A percentile compares a stretch with the other conserved stretches of the same genome.
Evolutionary conservation across 305 asterid genomes (phyloP).

Genomic region (Petunia hybrid): DNA sequence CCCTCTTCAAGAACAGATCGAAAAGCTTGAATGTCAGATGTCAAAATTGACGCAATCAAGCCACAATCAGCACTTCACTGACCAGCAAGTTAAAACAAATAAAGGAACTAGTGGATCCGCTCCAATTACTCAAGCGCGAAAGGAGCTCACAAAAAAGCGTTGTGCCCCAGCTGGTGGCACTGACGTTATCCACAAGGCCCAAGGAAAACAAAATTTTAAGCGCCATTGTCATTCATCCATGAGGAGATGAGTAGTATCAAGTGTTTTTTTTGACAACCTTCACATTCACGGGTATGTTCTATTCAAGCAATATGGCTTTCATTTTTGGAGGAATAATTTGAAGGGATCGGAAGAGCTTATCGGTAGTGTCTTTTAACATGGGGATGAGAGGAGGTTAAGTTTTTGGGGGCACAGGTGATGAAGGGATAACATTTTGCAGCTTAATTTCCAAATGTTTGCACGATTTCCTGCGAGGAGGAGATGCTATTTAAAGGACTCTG

Average conservation of each 20-base stretch:
- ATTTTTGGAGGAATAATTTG: background rate
- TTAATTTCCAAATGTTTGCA: background rate
- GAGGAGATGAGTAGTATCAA: slow-evolving; percentile 19
- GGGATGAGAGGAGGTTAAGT: background rate
- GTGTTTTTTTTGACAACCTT: slow-evolving; percentile 13
- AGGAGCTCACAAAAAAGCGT: background rate
- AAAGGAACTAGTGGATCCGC: background rate
- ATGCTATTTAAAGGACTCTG: background rate
- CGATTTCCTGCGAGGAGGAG: background rate
- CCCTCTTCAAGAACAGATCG: background rate
- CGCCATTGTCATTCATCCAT: slow-evolving; percentile 11
- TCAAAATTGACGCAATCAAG: slow-evolving; percentile 3
- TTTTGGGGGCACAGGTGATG: background rate
- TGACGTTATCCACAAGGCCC: background rate
- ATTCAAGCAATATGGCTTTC: background rate
- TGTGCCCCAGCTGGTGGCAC: slow-evolving; percentile 14
- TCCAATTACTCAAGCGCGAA: slow-evolving; percentile 17
- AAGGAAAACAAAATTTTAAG: slow-evolving; percentile 1
- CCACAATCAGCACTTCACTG: background rate
- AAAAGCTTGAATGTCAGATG: slow-evolving; percentile 3
- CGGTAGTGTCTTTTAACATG: background rate
- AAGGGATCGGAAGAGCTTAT: background rate
- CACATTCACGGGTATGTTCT: background rate
- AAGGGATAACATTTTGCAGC: background rate
- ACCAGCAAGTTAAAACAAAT: slow-evolving; percentile 6